Percentiles rank a stretch among this genome's conserved stretches.
phyloP scores from a whole-genome alignment of 768 basidiomycete species.

The Suillus ampliporus region DNA sequence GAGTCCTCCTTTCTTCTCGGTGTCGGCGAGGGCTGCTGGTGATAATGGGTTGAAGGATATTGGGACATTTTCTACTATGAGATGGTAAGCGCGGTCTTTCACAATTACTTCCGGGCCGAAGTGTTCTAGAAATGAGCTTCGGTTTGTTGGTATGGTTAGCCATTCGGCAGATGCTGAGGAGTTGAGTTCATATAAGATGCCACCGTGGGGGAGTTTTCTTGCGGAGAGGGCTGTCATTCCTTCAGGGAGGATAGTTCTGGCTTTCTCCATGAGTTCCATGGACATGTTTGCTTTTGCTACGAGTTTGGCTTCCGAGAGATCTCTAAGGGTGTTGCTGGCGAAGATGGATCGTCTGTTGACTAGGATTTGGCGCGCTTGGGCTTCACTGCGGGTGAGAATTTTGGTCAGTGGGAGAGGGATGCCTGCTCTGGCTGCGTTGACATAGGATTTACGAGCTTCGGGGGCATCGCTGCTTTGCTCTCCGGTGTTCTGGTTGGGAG shows the following conservation, averaged over 20 bases:
- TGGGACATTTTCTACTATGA: slow-evolving; percentile 30
- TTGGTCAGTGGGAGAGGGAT: neutral
- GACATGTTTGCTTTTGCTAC: neutral
- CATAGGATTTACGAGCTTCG: too few species aligned
- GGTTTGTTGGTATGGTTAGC: slow-evolving; percentile 15
- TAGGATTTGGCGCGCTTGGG: neutral
- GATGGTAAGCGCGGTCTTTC: slow-evolving; percentile 7
- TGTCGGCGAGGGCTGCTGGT: neutral
- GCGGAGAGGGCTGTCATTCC: neutral
- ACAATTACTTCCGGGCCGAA: slow-evolving; percentile 8
- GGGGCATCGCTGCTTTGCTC: too few species aligned
- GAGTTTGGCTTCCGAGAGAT: neutral
- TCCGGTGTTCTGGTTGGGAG: too few species aligned
- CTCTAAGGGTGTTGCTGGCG: neutral
- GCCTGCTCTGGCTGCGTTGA: neutral
- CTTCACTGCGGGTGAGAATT: neutral
- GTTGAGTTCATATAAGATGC: slow-evolving; percentile 22
- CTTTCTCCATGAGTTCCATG: neutral
- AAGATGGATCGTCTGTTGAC: neutral
- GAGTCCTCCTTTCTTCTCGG: slow-evolving; percentile 24
- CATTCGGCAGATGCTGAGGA: slow-evolving; percentile 19
- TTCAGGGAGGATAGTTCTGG: neutral
- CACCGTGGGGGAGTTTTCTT: slow-evolving; percentile 16
- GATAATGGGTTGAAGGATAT: slow-evolving; percentile 18
- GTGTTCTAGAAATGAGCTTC: slow-evolving; percentile 12